phyloP scores from a whole-genome alignment of 495 filamentous ascomycete species.

The Aspergillus steynii region DNA sequence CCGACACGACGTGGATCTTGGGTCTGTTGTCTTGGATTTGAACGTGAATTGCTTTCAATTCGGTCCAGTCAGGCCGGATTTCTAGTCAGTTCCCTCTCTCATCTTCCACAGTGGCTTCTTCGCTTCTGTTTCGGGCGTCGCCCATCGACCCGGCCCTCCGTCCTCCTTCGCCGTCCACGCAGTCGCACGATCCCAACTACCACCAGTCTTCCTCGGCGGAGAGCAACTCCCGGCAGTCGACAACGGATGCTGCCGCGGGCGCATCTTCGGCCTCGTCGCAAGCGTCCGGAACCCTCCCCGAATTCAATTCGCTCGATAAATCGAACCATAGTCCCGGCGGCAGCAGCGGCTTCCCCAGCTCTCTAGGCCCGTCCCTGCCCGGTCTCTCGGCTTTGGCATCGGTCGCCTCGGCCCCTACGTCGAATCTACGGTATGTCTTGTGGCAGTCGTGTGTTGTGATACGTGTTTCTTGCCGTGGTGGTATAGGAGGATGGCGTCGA shows the following conservation, averaged over 20 bases:
- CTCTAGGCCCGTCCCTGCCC: constrained; percentile 51
- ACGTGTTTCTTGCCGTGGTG: background rate
- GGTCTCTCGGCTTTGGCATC: constrained; percentile 63
- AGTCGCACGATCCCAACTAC: constrained; percentile 39
- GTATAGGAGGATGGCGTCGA: background rate
- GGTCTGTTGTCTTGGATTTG: background rate
- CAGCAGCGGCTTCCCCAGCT: constrained; percentile 31
- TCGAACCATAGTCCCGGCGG: constrained; percentile 23
- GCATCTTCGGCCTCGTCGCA: constrained; percentile 39
- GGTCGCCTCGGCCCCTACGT: constrained; percentile 59
- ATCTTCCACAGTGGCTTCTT: constrained; percentile 51
- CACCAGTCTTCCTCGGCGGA: constrained; percentile 27
- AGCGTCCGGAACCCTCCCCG: constrained; percentile 39
- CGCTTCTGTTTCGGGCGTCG: constrained; percentile 55
- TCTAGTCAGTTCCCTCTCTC: constrained; percentile 34
- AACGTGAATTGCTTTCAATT: constrained; percentile 26
- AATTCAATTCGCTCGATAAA: constrained; percentile 29
- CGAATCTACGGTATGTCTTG: constrained; percentile 64
- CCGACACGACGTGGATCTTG: constrained; percentile 2
- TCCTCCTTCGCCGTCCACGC: constrained; percentile 44
- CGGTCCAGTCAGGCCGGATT: constrained; percentile 40
- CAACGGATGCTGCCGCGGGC: constrained; percentile 27
- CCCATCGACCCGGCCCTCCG: constrained; percentile 56
- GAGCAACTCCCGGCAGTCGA: constrained; percentile 22
- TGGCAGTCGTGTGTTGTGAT: background rate